Evolutionary conservation across 257 asterid species (phyloP).

Genomic region (Primulina huaijiensis): DNA sequence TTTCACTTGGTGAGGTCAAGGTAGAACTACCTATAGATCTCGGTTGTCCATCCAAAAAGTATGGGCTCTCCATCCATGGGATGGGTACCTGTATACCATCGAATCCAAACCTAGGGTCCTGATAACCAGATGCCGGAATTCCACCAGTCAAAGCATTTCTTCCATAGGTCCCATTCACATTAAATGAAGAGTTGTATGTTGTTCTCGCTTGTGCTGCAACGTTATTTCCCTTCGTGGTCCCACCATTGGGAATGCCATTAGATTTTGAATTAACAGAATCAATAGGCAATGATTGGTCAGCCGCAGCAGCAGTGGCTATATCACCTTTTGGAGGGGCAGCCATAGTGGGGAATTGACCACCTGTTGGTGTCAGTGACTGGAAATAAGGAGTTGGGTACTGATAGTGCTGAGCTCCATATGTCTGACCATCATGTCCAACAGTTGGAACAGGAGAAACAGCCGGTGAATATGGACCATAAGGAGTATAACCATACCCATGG

Average conservation of each 20-base stretch:
- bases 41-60: constrained; percentile 53
- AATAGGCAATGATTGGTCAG: constrained; percentile 52
- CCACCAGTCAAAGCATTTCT: constrained; percentile 52
- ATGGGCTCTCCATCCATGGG: constrained; percentile 62
- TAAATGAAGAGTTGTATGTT: constrained; percentile 38
- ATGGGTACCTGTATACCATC: constrained; percentile 56
- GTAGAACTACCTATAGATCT: constrained; percentile 45
- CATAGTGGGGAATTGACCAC: constrained; percentile 33
- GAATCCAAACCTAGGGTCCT: constrained; percentile 56
- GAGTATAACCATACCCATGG: constrained; percentile 57
- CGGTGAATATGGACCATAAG: constrained; percentile 62
- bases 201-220: constrained; percentile 32
- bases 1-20: constrained; percentile 39
- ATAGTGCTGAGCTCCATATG: constrained; percentile 71
- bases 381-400: constrained; percentile 63
- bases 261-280: constrained; percentile 52
- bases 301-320: constrained; percentile 39
- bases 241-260: constrained; percentile 44
- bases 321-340: constrained; percentile 52
- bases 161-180: constrained; percentile 43
- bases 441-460: constrained; percentile 63
- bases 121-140: constrained; percentile 48
- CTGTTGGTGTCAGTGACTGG: constrained; percentile 50
- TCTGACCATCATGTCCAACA: constrained; percentile 63
- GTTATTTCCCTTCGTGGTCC: constrained; percentile 45